Base-by-base conservation (phyloP, 257 asterid species). In the Buddleja alternifolia region DNA sequence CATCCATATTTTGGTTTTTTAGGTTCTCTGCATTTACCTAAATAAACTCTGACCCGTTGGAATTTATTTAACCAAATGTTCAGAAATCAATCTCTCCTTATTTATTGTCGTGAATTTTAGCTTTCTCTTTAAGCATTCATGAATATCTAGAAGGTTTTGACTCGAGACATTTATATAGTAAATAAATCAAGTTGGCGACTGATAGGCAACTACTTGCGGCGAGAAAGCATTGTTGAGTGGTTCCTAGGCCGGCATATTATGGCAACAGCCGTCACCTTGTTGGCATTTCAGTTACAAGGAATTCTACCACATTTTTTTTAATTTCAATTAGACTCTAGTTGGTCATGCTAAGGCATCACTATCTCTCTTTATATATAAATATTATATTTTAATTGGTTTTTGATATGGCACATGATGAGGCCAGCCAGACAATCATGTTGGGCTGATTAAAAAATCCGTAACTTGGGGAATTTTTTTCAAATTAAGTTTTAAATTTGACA, bases 221-320 rank as follows among this genome's bases (percentile, higher is more conserved):
- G 64, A 67, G 67, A 74, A 74, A 57, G 78, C 67, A 32, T 74
- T 37, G 73, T 37, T 10, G 61, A 52, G 32, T 48, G 76, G 81
- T 56, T 23, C 59, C 19, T 29, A 40, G 67, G 55, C 23, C 10
- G 70, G 69, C 75, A 61, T 17, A 29, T 64, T 19, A 34, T 8
- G 23, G 52, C 67, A 67, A 69, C 78, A 72, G 86, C 87, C 87
- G 77, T 62, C 63, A 70, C 64, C 75, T 75, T 78, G 87, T 79
- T 78, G 87, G 84, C 84, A 76, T 55, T 75, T 75, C 57, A 70
- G 72, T 76, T 75, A 50, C 36, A 67, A 68, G 34, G 45, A 71
- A 48, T 70, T 76, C 75, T 66, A 50, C 36, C 8, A 7, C 8
- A 3, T 14, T 45, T 73, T 45, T 63, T 69, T 73, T 44, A 77